Conservation (phyloP, 306 rosid genomes). For the Acmispon strigosus region DNA sequence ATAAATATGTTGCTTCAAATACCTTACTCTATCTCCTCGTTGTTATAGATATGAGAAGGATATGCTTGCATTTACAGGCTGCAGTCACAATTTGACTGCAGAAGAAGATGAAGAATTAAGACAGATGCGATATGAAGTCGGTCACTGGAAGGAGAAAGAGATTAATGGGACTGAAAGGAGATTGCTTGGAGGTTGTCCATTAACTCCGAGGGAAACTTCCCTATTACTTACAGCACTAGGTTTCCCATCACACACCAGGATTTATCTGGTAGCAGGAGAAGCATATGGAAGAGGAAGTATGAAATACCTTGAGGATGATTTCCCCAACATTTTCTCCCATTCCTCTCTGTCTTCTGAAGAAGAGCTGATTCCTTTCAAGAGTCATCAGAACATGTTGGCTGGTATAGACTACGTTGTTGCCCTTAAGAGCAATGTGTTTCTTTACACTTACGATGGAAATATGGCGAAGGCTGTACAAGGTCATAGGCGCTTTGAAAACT, state of each 20-base stretch:
- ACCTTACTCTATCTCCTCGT: background rate
- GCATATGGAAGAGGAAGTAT: constrained; percentile 86
- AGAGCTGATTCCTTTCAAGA: constrained; percentile 68
- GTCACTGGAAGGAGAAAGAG: constrained; percentile 99
- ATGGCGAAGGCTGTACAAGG: constrained; percentile 99
- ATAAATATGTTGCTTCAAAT: constrained; percentile 3
- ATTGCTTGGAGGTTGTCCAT: constrained; percentile 93
- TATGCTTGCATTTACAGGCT: constrained; percentile 98
- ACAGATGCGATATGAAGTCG: constrained; percentile 83
- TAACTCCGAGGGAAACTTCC: constrained; percentile 92
- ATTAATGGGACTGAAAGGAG: constrained; percentile 90
- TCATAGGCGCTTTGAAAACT: constrained; percentile 90
- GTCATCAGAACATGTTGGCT: constrained; percentile 97
- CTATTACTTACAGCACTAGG: constrained; percentile 79
- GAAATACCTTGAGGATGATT: constrained; percentile 77
- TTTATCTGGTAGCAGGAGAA: constrained; percentile 92
- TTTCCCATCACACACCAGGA: constrained; percentile 71
- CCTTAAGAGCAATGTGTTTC: constrained; percentile 75
- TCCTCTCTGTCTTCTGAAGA: constrained; percentile 64
- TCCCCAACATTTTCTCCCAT: constrained; percentile 83
- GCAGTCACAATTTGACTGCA: constrained; percentile 83
- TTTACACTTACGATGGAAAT: constrained; percentile 90
- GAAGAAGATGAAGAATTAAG: constrained; percentile 76
- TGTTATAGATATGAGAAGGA: constrained; percentile 86
- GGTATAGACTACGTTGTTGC: constrained; percentile 96